Conservation (phyloP, 352 stramenopile species). For the Pythium monospermum region DNA sequence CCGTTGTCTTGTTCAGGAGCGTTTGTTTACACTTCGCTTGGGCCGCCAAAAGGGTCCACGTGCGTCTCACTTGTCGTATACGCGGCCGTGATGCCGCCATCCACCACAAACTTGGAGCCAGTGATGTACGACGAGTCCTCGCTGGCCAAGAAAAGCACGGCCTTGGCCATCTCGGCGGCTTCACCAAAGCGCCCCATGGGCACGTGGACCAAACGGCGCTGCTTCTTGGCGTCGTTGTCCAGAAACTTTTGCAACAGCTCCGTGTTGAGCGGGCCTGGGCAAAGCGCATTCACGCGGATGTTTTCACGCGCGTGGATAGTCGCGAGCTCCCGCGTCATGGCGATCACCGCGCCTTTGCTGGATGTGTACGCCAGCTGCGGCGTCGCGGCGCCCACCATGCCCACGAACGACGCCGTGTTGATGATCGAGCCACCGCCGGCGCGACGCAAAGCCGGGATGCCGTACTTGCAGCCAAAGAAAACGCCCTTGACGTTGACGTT, state of each 20-base stretch:
- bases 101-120: conserved; percentile 81
- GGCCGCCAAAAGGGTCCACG: conserved; percentile 79
- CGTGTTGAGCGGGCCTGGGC: conserved; percentile 81
- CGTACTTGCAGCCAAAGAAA: conserved; percentile 87
- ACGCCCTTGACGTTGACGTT: conserved; percentile 87
- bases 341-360: conserved; percentile 84
- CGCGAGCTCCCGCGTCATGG: conserved; percentile 81
- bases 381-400: conserved; percentile 71
- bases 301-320: conserved; percentile 85
- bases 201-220: conserved; percentile 81
- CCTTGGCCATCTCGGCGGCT: conserved; percentile 84
- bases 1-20: too few species aligned
- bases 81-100: conserved; percentile 83
- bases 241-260: conserved; percentile 86
- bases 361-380: conserved; percentile 87
- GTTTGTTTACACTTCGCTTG: conserved; percentile 54
- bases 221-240: conserved; percentile 79
- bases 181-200: conserved; percentile 87
- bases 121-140: conserved; percentile 86
- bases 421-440: conserved; percentile 82
- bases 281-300: conserved; percentile 86
- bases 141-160: conserved; percentile 80
- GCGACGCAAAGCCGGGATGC: conserved; percentile 73
- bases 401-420: conserved; percentile 86
- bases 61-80: conserved; percentile 80